Percentiles rank a stretch among this genome's conserved stretches.
Evolutionary conservation across 331 rosid genomes (phyloP).

Genomic region (Cydonia oblonga): DNA sequence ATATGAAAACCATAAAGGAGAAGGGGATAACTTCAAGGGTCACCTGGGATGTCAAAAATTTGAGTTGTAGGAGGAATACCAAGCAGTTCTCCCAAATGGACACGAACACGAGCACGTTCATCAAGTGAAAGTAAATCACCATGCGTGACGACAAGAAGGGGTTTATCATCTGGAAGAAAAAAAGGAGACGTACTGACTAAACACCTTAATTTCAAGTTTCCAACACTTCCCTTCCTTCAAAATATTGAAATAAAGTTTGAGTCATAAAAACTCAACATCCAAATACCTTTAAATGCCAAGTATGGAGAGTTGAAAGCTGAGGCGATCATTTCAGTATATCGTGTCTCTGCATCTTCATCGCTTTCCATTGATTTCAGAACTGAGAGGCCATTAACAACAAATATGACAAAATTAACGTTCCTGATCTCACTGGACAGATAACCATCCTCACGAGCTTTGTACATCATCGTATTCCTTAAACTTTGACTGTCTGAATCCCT

Average conservation of each 20-base stretch:
- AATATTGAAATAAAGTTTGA: neutral
- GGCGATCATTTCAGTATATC: conserved; percentile 29
- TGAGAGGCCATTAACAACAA: conserved; percentile 51
- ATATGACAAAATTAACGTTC: conserved; percentile 61
- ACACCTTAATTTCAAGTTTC: neutral
- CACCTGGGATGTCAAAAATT: conserved; percentile 88
- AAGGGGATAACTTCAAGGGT: neutral
- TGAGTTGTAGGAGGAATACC: conserved; percentile 68
- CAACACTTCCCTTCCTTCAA: neutral
- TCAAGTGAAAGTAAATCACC: conserved; percentile 69
- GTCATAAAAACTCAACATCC: neutral
- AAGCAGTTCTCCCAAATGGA: conserved; percentile 53
- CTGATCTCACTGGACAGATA: conserved; percentile 27
- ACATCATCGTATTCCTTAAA: conserved; percentile 33
- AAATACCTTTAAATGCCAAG: conserved; percentile 64
- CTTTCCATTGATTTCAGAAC: conserved; percentile 47
- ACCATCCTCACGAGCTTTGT: conserved; percentile 30
- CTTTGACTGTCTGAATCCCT: conserved; percentile 44
- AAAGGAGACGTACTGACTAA: neutral
- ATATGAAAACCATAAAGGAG: neutral
- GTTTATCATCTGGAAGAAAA: conserved; percentile 60
- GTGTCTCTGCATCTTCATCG: conserved; percentile 21
- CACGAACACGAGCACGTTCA: conserved; percentile 51
- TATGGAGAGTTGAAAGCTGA: conserved; percentile 52
- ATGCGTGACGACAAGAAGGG: conserved; percentile 64